phyloP scores from a whole-genome alignment of 202 grass and related monocot species.

The Dendrocalamus latiflorus region DNA sequence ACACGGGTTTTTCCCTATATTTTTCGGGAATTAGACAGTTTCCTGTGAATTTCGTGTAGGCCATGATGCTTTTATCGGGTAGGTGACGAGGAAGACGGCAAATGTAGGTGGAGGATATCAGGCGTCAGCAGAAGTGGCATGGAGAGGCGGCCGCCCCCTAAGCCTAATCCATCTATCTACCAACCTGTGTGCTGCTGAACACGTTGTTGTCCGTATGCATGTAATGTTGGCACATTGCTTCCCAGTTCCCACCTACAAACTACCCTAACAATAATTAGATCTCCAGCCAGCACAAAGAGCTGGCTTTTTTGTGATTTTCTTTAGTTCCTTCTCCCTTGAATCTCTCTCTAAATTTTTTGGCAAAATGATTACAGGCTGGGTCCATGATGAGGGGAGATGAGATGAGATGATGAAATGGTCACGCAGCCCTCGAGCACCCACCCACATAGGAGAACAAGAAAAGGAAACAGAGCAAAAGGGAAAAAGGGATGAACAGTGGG shows the following conservation, averaged over 20 bases:
- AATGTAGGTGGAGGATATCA: background rate
- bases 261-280: background rate
- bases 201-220: background rate
- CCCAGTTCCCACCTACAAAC: slow-evolving; percentile 18
- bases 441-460: background rate
- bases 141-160: background rate
- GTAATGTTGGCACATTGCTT: background rate
- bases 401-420: slow-evolving; percentile 6
- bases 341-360: background rate
- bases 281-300: background rate
- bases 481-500: background rate
- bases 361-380: slow-evolving; percentile 34
- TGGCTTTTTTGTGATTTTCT: background rate
- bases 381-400: background rate
- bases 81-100: slow-evolving; percentile 25
- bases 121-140: slow-evolving; percentile 14
- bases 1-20: background rate
- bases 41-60: background rate
- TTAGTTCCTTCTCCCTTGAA: background rate
- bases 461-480: background rate
- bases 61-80: background rate
- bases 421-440: background rate
- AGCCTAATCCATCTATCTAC: background rate
- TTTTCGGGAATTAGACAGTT: background rate
- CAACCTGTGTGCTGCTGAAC: background rate